phyloP scores from a whole-genome alignment of 148 eudicot genomes.

The Dysphania ambrosioides region DNA sequence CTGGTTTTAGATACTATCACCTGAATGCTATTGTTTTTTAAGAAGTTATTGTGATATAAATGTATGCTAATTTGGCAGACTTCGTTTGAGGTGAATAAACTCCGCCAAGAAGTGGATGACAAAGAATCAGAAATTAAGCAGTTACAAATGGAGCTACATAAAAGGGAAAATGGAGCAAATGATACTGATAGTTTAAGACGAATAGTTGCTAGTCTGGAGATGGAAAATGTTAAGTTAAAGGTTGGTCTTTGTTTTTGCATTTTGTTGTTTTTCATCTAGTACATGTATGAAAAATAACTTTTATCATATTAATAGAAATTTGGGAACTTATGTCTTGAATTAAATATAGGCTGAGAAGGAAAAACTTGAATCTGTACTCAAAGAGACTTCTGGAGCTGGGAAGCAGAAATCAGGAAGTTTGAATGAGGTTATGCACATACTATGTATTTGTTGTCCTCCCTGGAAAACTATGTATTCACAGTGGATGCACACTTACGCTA shows the following conservation, averaged over 20 bases:
- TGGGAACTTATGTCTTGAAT: constrained; percentile 2
- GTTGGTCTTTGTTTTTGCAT: no score
- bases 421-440: constrained; percentile 39
- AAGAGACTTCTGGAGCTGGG: constrained; percentile 29
- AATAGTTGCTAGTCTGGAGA: constrained; percentile 53
- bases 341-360: constrained; percentile 51
- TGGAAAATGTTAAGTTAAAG: constrained; percentile 66
- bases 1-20: no score
- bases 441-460: background rate
- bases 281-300: no score
- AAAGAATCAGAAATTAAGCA: constrained; percentile 55
- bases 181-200: constrained; percentile 47
- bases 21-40: no score
- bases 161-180: constrained; percentile 39
- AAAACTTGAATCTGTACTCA: constrained; percentile 44
- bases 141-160: constrained; percentile 61
- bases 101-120: constrained; percentile 56
- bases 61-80: constrained; percentile 38
- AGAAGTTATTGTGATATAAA: background rate
- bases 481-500: background rate
- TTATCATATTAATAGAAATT: background rate
- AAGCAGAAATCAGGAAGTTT: constrained; percentile 25
- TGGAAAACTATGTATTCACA: constrained; percentile 1
- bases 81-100: constrained; percentile 40
- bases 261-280: no score